These are phyloP conservation scores for Plectranthus barbatus DNA, from an alignment of 257 asterid genomes.

Conservation along the genomic window DNA sequence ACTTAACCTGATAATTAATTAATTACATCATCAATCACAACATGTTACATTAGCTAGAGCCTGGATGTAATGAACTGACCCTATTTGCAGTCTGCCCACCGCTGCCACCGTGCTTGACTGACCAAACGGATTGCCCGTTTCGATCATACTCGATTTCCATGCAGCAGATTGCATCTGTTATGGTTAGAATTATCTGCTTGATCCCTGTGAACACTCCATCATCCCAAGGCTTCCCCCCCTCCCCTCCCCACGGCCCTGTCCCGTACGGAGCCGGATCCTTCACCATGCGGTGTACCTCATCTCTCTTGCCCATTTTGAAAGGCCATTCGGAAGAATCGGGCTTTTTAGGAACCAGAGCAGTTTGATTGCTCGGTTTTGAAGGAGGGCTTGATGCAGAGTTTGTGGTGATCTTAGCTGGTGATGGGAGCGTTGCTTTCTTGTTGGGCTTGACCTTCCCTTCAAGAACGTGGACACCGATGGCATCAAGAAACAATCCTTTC, in stretches of 20 bases:
- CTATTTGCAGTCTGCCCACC: conserved; percentile 37
- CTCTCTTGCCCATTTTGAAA: conserved; percentile 33
- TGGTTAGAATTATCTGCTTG: conserved; percentile 49
- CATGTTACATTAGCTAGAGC: too few relatives aligned
- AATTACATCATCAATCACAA: too few relatives aligned
- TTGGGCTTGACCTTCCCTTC: too few relatives aligned
- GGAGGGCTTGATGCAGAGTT: conserved; percentile 1
- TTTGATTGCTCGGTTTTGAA: conserved; percentile 19
- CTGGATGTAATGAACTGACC: conserved; percentile 26
- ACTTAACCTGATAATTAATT: conserved; percentile 36
- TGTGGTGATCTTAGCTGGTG: not conserved
- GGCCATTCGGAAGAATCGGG: conserved; percentile 35
- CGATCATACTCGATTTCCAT: conserved; percentile 78
- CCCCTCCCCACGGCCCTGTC: conserved; percentile 95
- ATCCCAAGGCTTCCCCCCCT: conserved; percentile 83
- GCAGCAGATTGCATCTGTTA: conserved; percentile 44
- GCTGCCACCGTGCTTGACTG: conserved; percentile 65
- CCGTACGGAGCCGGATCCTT: conserved; percentile 68
- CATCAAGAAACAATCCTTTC: conserved; percentile 63
- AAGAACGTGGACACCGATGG: conserved; percentile 59
- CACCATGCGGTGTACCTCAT: conserved; percentile 22
- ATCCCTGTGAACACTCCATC: conserved; percentile 80
- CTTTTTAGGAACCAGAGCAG: conserved; percentile 9
- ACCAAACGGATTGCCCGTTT: conserved; percentile 82
- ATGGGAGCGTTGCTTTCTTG: too few relatives aligned